These are phyloP conservation scores for Calocybe gambosa DNA, from an alignment of 1,284 basidiomycete species.

Conservation along the genomic window DNA sequence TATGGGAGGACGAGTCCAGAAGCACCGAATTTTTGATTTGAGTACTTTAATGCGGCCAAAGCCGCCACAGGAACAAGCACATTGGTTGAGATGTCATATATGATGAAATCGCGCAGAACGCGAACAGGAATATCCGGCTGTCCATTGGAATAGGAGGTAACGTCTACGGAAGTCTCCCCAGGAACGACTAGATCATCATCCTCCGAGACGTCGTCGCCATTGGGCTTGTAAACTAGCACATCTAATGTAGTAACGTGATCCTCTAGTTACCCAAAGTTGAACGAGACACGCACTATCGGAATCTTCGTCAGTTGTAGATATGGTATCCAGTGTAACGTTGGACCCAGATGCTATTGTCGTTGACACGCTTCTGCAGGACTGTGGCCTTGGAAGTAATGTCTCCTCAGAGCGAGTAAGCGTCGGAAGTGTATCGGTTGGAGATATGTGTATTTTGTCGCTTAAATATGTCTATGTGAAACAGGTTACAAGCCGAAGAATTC, in stretches of 20 bases:
- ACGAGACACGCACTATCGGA: background rate
- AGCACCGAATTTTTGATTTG: conserved; percentile 22
- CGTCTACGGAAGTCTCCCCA: conserved; percentile 30
- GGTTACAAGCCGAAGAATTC: background rate
- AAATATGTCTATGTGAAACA: background rate
- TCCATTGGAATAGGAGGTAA: conserved; percentile 20
- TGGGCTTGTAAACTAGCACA: conserved; percentile 15
- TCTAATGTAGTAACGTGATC: conserved; percentile 1
- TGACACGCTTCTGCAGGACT: background rate
- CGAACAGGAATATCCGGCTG: conserved; percentile 44
- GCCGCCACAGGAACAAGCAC: conserved; percentile 31
- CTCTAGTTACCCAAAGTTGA: background rate
- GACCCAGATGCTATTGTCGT: conserved; percentile 13
- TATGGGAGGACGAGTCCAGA: conserved; percentile 30
- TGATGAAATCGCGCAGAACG: conserved; percentile 40
- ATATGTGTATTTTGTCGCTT: background rate
- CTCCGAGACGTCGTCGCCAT: conserved; percentile 31
- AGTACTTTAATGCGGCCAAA: conserved; percentile 26
- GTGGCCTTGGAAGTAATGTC: background rate
- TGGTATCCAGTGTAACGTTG: conserved; percentile 12
- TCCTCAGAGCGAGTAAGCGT: background rate
- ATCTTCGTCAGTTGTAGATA: background rate
- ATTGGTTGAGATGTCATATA: conserved; percentile 36
- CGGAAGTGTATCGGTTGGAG: conserved; percentile 7
- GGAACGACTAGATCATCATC: conserved; percentile 27